Percentiles rank a stretch among this genome's conserved stretches.
Conservation (phyloP, 805 yeast species). For the Metschnikowia lachancei region DNA sequence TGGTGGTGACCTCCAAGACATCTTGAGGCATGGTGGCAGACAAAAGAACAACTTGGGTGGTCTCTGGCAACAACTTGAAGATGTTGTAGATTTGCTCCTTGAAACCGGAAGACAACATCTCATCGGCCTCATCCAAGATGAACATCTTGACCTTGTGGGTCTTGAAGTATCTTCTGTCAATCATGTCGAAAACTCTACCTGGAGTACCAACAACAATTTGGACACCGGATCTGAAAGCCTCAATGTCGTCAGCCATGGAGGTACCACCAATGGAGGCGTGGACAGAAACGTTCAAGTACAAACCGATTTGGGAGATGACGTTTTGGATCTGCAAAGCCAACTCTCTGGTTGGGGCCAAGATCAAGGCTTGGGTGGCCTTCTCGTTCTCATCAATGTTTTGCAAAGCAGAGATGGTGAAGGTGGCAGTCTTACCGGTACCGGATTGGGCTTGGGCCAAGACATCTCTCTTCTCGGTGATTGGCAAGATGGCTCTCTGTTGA, state of each 20-base stretch:
- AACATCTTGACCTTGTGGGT: constrained; percentile 88
- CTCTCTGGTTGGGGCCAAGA: constrained; percentile 96
- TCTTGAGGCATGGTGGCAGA: constrained; percentile 94
- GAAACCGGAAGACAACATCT: constrained; percentile 89
- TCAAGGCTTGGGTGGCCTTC: constrained; percentile 85
- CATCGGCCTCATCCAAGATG: constrained; percentile 97
- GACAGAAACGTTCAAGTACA: constrained; percentile 83
- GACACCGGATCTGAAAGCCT: constrained; percentile 78
- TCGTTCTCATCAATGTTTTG: constrained; percentile 70
- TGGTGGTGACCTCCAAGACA: constrained; percentile 84
- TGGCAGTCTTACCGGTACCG: constrained; percentile 90
- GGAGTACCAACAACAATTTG: constrained; percentile 98
- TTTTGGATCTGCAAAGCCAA: constrained; percentile 94
- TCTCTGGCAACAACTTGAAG: constrained; percentile 80
- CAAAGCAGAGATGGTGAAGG: constrained; percentile 72
- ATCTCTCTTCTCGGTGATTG: constrained; percentile 72
- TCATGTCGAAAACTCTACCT: constrained; percentile 96
- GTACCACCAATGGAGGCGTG: constrained; percentile 99
- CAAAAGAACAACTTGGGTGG: constrained; percentile 91
- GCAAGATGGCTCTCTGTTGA: constrained; percentile 77
- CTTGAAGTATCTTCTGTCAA: constrained; percentile 80
- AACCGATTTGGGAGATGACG: constrained; percentile 86
- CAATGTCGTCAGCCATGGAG: constrained; percentile 80
- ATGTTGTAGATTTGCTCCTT: constrained; percentile 94
- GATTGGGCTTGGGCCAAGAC: constrained; percentile 83